phyloP scores from a whole-genome alignment of 2,329 filamentous ascomycete species.

The Penicillium sp. region DNA sequence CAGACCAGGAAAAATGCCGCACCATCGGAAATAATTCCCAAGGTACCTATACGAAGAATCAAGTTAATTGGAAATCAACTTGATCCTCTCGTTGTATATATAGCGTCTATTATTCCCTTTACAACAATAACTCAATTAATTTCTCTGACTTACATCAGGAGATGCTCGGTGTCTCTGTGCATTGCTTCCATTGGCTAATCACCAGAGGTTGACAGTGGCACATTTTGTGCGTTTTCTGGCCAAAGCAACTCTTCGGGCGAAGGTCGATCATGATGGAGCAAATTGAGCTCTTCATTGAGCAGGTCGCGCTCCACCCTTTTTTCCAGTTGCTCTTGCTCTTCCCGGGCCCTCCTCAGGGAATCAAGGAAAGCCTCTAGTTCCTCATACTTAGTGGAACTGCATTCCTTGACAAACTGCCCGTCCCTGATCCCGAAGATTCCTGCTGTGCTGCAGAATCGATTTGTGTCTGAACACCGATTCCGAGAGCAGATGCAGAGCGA shows the following conservation, averaged over 20 bases:
- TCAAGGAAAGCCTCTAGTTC: background rate
- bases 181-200: background rate
- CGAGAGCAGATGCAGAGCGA: background rate
- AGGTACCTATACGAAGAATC: too few relatives aligned
- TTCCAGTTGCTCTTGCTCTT: background rate
- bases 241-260: background rate
- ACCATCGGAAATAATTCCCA: too few relatives aligned
- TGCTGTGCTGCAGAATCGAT: background rate
- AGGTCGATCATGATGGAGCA: background rate
- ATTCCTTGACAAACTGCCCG: background rate
- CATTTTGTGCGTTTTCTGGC: too few relatives aligned
- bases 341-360: background rate
- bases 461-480: background rate
- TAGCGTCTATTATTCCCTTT: too few relatives aligned
- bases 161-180: background rate
- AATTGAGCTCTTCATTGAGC: background rate
- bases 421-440: background rate
- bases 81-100: too few relatives aligned
- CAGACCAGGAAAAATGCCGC: too few relatives aligned
- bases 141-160: too few relatives aligned
- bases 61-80: too few relatives aligned
- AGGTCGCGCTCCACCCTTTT: background rate
- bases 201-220: background rate
- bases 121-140: too few relatives aligned
- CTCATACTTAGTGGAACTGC: background rate